These are phyloP conservation scores for Cadophora sp. DNA, from an alignment of 2,329 filamentous ascomycete species.

Conservation along the genomic window DNA sequence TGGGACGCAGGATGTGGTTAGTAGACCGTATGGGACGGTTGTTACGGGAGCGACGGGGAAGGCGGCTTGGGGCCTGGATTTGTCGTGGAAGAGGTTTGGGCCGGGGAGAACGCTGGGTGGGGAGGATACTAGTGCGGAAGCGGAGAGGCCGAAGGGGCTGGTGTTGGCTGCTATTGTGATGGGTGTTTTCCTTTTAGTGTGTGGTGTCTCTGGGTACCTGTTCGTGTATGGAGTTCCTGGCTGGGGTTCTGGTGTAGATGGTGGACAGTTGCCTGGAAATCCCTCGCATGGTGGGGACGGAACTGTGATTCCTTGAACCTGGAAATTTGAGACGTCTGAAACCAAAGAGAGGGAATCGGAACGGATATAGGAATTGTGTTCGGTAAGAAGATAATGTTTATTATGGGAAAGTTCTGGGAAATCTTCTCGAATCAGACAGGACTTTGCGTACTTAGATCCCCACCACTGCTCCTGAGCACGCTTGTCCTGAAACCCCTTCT, in stretches of 20 bases:
- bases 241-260: constrained; percentile 1
- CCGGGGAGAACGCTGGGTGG: constrained; percentile 76
- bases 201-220: constrained; percentile 14
- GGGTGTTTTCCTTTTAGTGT: constrained; percentile 22
- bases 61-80: constrained; percentile 25
- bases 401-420: neutral
- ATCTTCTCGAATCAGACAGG: neutral
- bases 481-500: neutral
- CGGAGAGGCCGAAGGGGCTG: constrained; percentile 21
- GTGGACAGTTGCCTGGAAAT: neutral
- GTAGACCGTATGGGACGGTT: constrained; percentile 27
- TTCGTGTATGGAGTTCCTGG: constrained; percentile 16
- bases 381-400: too few species aligned
- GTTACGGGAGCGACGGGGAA: neutral
- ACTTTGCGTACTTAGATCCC: neutral
- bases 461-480: neutral
- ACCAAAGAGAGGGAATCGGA: neutral
- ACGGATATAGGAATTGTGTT: too few species aligned
- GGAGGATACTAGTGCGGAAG: constrained; percentile 12
- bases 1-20: constrained; percentile 21
- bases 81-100: constrained; percentile 84
- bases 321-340: neutral
- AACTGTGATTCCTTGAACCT: constrained; percentile 5
- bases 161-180: constrained; percentile 25
- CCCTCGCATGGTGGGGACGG: constrained; percentile 2